Conservation (phyloP, 164 flowering plant species). For the Brasenia schreberi region DNA sequence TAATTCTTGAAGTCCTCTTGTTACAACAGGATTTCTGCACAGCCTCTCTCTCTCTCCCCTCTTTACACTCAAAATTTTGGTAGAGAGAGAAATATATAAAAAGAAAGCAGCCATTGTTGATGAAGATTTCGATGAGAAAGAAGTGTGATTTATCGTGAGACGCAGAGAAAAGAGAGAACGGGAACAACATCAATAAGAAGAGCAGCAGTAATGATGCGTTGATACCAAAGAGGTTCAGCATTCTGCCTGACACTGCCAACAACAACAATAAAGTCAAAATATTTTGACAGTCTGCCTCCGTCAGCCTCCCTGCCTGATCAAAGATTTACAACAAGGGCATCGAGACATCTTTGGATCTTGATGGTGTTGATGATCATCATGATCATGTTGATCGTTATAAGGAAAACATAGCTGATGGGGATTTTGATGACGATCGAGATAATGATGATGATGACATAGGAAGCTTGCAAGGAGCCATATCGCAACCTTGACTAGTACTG, state of each 20-base stretch:
- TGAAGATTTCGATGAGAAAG: conserved; percentile 42
- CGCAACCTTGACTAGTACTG: conserved; percentile 46
- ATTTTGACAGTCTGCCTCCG: conserved; percentile 40
- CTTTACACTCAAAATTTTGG: not conserved
- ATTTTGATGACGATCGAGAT: conserved; percentile 10
- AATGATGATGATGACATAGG: conserved; percentile 46
- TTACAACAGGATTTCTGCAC: not conserved
- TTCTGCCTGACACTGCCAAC: not conserved
- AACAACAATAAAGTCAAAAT: conserved; percentile 8
- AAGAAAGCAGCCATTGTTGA: not conserved
- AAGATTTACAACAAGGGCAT: conserved; percentile 21
- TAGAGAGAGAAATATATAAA: not conserved
- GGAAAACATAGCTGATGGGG: not conserved
- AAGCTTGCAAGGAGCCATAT: conserved; percentile 65
- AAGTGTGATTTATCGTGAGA: conserved; percentile 25
- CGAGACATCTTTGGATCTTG: conserved; percentile 9
- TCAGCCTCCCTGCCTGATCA: conserved; percentile 50
- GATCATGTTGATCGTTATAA: not conserved
- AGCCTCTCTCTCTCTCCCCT: not conserved
- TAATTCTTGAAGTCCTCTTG: not conserved
- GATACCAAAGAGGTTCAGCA: not conserved
- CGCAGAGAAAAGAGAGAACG: conserved; percentile 7
- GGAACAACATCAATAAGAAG: conserved; percentile 7
- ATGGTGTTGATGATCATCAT: conserved; percentile 9
- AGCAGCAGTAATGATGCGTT: not conserved